Evolutionary conservation across 2,329 filamentous ascomycete genomes (phyloP).

Genomic region (Pseudogymnoascus sp.): DNA sequence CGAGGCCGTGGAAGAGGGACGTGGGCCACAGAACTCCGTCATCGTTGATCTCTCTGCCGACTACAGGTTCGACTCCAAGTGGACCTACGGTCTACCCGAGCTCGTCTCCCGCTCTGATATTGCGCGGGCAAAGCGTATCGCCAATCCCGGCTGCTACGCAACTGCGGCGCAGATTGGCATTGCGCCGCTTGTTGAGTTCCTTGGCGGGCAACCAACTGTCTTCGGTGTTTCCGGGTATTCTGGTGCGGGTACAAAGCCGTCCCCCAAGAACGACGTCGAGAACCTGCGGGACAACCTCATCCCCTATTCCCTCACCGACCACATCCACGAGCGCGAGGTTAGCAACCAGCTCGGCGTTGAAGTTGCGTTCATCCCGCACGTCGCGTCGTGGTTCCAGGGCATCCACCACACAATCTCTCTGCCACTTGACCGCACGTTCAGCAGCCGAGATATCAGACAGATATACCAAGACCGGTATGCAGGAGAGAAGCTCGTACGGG

Average conservation of each 20-base stretch:
- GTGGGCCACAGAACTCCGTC: slow-evolving; percentile 54
- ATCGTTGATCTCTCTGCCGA: slow-evolving; percentile 95
- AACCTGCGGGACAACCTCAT: slow-evolving; percentile 81
- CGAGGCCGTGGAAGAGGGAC: slow-evolving; percentile 70
- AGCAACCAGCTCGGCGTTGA: slow-evolving; percentile 63
- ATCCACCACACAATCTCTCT: slow-evolving; percentile 90
- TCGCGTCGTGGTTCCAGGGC: slow-evolving; percentile 94
- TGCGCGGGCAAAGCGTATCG: slow-evolving; percentile 69
- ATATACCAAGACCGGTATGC: slow-evolving; percentile 95
- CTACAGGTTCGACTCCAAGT: slow-evolving; percentile 76
- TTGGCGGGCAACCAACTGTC: slow-evolving; percentile 70
- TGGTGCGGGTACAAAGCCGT: slow-evolving; percentile 88
- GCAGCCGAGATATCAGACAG: slow-evolving; percentile 82
- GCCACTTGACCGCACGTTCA: slow-evolving; percentile 78
- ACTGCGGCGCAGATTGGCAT: slow-evolving; percentile 88
- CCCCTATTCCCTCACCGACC: slow-evolving; percentile 83
- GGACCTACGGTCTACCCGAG: slow-evolving; percentile 89
- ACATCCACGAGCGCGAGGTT: slow-evolving; percentile 93
- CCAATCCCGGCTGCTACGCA: slow-evolving; percentile 92
- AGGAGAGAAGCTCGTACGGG: slow-evolving; percentile 89
- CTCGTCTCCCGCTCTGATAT: slow-evolving; percentile 70
- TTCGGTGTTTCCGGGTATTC: slow-evolving; percentile 94
- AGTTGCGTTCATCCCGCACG: slow-evolving; percentile 85
- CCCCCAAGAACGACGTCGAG: slow-evolving; percentile 84
- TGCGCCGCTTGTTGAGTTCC: slow-evolving; percentile 65